phyloP scores from a whole-genome alignment of 495 filamentous ascomycete genomes.

The Penicillium herquei region DNA sequence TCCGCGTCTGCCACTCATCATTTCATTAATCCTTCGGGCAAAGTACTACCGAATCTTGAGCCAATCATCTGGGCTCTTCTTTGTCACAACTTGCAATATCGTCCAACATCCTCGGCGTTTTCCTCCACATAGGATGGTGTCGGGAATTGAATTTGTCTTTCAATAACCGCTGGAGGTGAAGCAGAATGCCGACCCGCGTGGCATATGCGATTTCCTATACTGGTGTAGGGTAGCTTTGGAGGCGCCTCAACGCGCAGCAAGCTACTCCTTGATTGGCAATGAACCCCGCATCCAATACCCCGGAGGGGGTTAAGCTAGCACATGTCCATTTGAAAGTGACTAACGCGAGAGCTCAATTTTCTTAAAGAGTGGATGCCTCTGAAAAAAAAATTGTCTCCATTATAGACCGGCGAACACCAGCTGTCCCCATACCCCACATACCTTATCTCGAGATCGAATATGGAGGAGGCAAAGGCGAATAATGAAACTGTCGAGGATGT shows the following conservation, averaged over 20 bases:
- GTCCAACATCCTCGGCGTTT: too few relatives aligned
- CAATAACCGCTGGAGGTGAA: neutral
- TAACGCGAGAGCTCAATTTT: neutral
- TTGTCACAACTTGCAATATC: too few relatives aligned
- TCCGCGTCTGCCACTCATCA: too few relatives aligned
- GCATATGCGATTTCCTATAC: neutral
- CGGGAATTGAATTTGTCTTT: neutral
- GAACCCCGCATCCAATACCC: neutral
- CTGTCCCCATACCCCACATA: neutral
- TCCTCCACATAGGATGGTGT: neutral
- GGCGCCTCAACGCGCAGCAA: neutral
- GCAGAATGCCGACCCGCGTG: neutral
- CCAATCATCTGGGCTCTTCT: too few relatives aligned
- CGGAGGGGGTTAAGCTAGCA: neutral
- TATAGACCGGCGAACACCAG: neutral
- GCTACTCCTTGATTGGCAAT: neutral
- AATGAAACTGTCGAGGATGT: conserved; percentile 13
- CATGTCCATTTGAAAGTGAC: neutral
- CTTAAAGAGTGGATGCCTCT: neutral
- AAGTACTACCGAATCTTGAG: too few relatives aligned
- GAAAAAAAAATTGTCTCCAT: neutral
- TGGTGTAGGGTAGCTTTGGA: neutral
- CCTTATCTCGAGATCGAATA: neutral
- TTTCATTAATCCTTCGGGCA: too few relatives aligned
- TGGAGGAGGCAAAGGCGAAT: conserved; percentile 3